Conservation (phyloP, 352 stramenopile genomes). For the Blastocystis sp. region DNA sequence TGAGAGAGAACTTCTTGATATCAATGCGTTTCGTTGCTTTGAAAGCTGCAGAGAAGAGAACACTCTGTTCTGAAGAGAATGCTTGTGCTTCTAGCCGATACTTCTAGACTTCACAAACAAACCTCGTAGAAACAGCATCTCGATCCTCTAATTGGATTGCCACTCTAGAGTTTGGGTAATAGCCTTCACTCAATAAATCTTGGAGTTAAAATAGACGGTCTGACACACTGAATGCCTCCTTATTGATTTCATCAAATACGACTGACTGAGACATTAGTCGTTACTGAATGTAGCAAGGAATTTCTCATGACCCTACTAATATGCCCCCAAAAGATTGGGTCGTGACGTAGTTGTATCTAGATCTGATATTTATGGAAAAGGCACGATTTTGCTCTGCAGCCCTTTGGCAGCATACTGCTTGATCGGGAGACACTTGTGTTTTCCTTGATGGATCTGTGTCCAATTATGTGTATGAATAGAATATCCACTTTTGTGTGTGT, state of each 20-base stretch:
- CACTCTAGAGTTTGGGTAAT: background rate
- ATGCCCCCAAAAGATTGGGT: background rate
- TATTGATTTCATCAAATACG: slow-evolving; percentile 20
- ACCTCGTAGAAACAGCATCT: background rate
- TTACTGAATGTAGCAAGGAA: background rate
- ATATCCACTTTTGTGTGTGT: background rate
- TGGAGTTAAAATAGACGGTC: background rate
- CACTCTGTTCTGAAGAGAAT: background rate
- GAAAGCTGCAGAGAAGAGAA: background rate
- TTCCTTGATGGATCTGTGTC: background rate
- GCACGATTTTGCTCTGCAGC: too few species aligned
- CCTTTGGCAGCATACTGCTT: too few species aligned
- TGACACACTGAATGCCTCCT: background rate
- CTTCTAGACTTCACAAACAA: background rate
- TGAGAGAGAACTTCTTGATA: slow-evolving; percentile 24
- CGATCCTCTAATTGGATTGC: background rate
- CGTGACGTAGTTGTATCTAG: too few species aligned
- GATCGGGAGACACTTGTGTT: too few species aligned
- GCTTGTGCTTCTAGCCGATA: background rate
- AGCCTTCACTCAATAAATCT: slow-evolving; percentile 42
- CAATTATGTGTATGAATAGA: background rate
- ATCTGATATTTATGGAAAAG: too few species aligned
- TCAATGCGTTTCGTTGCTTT: background rate
- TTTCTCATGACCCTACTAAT: background rate
- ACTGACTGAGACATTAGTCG: background rate